Base-by-base conservation (phyloP, 768 basidiomycete species). In the Boletus barrowsii region DNA sequence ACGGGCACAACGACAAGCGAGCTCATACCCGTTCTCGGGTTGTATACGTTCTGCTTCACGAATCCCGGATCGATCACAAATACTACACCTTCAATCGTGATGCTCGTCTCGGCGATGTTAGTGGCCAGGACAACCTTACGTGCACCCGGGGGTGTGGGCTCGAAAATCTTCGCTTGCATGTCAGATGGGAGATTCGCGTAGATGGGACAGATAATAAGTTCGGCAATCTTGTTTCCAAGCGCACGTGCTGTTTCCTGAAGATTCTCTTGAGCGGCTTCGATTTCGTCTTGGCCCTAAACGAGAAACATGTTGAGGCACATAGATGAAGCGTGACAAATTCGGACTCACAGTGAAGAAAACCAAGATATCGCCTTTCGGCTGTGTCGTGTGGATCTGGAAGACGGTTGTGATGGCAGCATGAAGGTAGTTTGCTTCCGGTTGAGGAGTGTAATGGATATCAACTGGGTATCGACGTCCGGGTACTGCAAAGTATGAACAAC, bases 11-110 rank as follows among this genome's bases (percentile, higher is more conserved):
- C 93, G 14, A 93, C 84, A 14, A 99, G 78, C 1, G 94, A 96
- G 10, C 93, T 94, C 97, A 99, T 99, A 14, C 97, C 96, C 42
- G 97, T 97, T 65, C 95, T 82, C 3, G 97, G 97, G 72, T 99
- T 99, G 69, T 97, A 99, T 39, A 93, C 89, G 70, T 99, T 98
- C 68, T 99, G 97, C 76, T 99, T 99, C 62, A 98, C 96, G 65
- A 98, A 98, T 13, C 97, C 97, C 3, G 97, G 97, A 69, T 99
- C 97, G 60, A 99, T 98, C 39, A 99, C 97, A 69, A 97, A 99
- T 3, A 98, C 96, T 7, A 99, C 97, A 29, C 97, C 97, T 51
- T 98, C 97, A 61, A 99, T 99, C 9, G 97, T 99, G 68, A 99
- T 99, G 7, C 93, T 95, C 5, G 97, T 99, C 73, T 99, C 97